phyloP scores from a whole-genome alignment of 2,329 filamentous ascomycete species.

The Cyphellophora europaea region DNA sequence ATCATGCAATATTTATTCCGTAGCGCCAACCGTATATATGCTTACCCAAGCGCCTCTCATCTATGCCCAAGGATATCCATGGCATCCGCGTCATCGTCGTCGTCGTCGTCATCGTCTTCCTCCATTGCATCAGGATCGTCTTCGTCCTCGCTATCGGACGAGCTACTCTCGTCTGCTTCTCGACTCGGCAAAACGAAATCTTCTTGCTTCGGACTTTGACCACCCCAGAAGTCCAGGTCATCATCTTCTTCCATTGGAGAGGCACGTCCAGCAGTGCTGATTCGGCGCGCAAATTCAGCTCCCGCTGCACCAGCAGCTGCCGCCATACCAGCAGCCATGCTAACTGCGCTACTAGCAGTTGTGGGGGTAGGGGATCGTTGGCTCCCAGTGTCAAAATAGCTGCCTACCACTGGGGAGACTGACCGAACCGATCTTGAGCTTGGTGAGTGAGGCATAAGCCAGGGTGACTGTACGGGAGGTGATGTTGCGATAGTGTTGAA shows the following conservation, averaged over 20 bases:
- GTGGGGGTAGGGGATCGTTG: conserved; percentile 1
- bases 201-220: conserved; percentile 29
- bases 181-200: no score
- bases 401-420: conserved; percentile 33
- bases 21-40: no score
- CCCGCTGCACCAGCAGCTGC: conserved; percentile 26
- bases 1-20: no score
- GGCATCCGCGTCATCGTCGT: conserved; percentile 1
- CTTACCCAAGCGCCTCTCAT: background rate
- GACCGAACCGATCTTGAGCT: conserved; percentile 24
- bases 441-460: conserved; percentile 24
- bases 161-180: conserved; percentile 23
- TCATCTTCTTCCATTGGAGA: conserved; percentile 27
- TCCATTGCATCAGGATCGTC: conserved; percentile 39
- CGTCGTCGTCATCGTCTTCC: conserved; percentile 27
- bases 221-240: conserved; percentile 48
- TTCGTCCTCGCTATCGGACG: conserved; percentile 23
- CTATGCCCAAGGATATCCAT: conserved; percentile 3
- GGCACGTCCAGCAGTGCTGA: conserved; percentile 1
- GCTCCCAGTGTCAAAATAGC: conserved; percentile 33
- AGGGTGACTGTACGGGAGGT: conserved; percentile 19
- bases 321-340: conserved; percentile 14
- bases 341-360: conserved; percentile 8
- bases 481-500: conserved; percentile 19
- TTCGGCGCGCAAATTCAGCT: background rate